These are phyloP conservation scores for Schizophyllum commune DNA, from an alignment of 1,284 basidiomycete species.

Conservation along the genomic window DNA sequence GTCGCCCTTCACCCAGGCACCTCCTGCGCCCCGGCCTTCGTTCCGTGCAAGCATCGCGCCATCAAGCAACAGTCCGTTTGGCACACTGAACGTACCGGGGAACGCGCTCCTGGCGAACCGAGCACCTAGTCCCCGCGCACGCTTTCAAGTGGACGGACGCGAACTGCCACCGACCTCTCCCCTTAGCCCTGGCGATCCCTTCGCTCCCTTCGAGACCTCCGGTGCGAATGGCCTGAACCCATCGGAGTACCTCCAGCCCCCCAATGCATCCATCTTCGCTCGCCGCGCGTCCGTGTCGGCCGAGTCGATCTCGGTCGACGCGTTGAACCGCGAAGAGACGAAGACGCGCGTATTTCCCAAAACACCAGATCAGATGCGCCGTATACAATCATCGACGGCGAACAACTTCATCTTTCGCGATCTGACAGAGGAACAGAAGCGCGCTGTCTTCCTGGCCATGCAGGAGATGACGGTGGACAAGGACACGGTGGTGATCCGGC, in stretches of 20 bases:
- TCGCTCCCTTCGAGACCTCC: conserved; percentile 37
- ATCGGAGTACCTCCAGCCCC: conserved; percentile 58
- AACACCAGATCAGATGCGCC: conserved; percentile 74
- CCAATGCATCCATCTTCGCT: conserved; percentile 74
- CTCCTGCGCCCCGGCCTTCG: conserved; percentile 40
- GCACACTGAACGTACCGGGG: conserved; percentile 68
- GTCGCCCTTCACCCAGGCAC: conserved; percentile 43
- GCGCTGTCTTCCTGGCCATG: conserved; percentile 93
- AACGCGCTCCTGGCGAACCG: conserved; percentile 56
- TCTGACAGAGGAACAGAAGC: conserved; percentile 93
- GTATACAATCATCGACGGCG: conserved; percentile 83
- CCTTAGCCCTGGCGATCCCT: conserved; percentile 40
- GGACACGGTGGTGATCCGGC: conserved; percentile 86
- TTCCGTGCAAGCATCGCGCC: not conserved
- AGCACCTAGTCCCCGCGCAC: conserved; percentile 27
- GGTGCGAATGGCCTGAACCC: conserved; percentile 40
- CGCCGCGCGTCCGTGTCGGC: conserved; percentile 93
- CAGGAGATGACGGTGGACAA: conserved; percentile 73
- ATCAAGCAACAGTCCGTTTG: conserved; percentile 53
- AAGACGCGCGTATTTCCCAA: conserved; percentile 59
- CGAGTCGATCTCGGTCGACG: conserved; percentile 88
- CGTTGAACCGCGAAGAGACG: conserved; percentile 41
- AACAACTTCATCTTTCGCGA: conserved; percentile 95
- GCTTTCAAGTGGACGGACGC: conserved; percentile 50
- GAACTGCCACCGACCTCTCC: conserved; percentile 59